A percentile compares a stretch with the other conserved stretches of the same genome.
Conservation (phyloP, 2,329 filamentous ascomycete species). For the Nigrospora oryzae region DNA sequence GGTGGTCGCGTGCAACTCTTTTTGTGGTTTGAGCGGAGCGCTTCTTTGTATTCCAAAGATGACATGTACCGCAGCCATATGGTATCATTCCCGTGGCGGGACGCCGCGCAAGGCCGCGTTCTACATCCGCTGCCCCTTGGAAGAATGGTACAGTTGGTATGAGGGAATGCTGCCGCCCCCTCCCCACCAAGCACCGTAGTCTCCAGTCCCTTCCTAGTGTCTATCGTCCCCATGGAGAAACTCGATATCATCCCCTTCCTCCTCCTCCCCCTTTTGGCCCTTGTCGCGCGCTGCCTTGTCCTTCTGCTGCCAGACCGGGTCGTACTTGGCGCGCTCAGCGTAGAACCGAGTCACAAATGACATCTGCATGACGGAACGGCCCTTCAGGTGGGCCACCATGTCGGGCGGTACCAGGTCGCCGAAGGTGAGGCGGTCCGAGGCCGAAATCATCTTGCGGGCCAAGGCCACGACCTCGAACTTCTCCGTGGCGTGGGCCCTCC, state of each 20-base stretch:
- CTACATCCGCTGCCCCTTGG: too few relatives aligned
- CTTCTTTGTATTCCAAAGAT: too few relatives aligned
- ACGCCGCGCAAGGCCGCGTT: too few relatives aligned
- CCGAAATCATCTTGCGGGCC: constrained; percentile 19
- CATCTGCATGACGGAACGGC: constrained; percentile 12
- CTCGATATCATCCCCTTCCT: not conserved
- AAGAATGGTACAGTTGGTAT: too few relatives aligned
- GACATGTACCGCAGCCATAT: too few relatives aligned
- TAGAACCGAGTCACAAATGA: constrained; percentile 15
- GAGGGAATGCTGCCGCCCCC: too few relatives aligned
- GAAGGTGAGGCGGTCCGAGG: constrained; percentile 15
- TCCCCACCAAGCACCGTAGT: too few relatives aligned
- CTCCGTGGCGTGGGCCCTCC: not conserved
- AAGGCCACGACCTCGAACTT: constrained; percentile 14
- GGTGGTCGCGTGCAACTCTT: too few relatives aligned
- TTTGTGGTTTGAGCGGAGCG: too few relatives aligned
- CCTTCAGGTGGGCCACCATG: constrained; percentile 7
- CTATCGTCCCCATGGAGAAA: not conserved
- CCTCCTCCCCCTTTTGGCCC: not conserved
- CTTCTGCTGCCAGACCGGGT: constrained; percentile 7
- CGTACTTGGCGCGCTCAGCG: constrained; percentile 7
- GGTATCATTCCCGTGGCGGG: too few relatives aligned
- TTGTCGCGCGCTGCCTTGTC: not conserved
- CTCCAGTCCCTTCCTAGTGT: too few relatives aligned
- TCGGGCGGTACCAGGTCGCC: constrained; percentile 8